Evolutionary conservation across 2,329 filamentous ascomycete genomes (phyloP), one percentile per base, ranked within the genome.

Genomic region (Colletotrichum somersetense): DNA sequence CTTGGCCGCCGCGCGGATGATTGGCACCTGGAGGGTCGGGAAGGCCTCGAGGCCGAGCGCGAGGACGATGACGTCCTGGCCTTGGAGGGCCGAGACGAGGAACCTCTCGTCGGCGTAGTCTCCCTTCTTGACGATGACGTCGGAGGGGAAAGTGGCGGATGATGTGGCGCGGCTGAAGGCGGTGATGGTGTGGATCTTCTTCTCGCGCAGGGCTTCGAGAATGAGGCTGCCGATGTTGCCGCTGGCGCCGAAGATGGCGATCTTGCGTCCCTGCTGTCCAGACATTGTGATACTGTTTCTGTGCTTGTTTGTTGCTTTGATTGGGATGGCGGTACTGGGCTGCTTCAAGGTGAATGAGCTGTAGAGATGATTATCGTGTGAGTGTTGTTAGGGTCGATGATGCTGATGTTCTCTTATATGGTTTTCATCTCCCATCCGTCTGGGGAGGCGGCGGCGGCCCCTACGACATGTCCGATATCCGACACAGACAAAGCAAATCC

Each of bases 1-100:
- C 44, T 85, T 84, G 5, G 84, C 85, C 0, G 89, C 89, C 0
- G 89, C 89, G 8, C 81, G 78, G 71, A 90, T 79, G 23, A 91
- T 79, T 63, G 83, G 84, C 66, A 73, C 76, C 30, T 88, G 83
- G 1, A 81, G 80, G 0, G 84, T 80, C 44, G 85, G 84, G 0
- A 64, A 77, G 59, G 59, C 55, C 30, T 30, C 42, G 33, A 72
- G 56, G 38, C 65, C 26, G 66, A 72, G 65, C 20, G 61, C 57
- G 7, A 81, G 63, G 44, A 83, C 72, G 8, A 84, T 74, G 18
- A 77, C 76, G 11, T 82, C 78, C 66, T 84, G 81, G 40, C 76
- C 79, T 46, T 75, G 59, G 16, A 83, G 77, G 1, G 75, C 75
- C 3, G 72, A 52, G 2, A 75, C 67, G 16, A 81, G 74, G 64